These are phyloP conservation scores for Paramyrothecium sp. DNA, from an alignment of 2,329 filamentous ascomycete species.

Conservation along the genomic window DNA sequence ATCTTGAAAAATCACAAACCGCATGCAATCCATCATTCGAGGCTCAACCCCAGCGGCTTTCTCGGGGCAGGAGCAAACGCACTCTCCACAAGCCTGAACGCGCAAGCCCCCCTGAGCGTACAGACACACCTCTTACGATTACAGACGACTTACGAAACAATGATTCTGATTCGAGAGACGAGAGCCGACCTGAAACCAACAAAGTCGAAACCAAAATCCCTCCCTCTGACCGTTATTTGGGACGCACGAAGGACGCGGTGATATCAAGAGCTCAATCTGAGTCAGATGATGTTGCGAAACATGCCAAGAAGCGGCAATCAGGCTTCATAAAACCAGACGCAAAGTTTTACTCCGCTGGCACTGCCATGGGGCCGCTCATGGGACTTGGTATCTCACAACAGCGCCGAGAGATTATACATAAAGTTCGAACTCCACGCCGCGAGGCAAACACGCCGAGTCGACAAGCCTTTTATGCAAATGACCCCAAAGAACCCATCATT, in stretches of 20 bases:
- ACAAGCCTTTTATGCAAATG: background rate
- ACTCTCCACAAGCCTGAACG: background rate
- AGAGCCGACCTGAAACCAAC: no score
- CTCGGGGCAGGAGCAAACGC: slow-evolving; percentile 12
- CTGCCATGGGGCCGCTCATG: background rate
- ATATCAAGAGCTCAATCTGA: no score
- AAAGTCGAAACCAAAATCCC: no score
- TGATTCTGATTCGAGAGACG: no score
- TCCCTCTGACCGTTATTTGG: no score
- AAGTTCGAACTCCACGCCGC: background rate
- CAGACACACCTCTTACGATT: no score
- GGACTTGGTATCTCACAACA: background rate
- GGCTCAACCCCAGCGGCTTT: slow-evolving; percentile 2
- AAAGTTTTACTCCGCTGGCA: background rate
- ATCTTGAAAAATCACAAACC: slow-evolving; percentile 52
- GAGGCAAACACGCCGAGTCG: background rate
- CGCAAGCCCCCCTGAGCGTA: no score
- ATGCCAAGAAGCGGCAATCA: background rate
- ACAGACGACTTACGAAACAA: no score
- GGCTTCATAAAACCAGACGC: background rate
- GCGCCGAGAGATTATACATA: background rate
- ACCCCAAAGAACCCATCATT: background rate
- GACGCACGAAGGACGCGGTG: no score
- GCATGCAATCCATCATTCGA: slow-evolving; percentile 48
- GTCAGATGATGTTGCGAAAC: background rate